Evolutionary conservation across 371 early-diverging fungal species (phyloP).

Genomic region (Funneliformis caledonium): DNA sequence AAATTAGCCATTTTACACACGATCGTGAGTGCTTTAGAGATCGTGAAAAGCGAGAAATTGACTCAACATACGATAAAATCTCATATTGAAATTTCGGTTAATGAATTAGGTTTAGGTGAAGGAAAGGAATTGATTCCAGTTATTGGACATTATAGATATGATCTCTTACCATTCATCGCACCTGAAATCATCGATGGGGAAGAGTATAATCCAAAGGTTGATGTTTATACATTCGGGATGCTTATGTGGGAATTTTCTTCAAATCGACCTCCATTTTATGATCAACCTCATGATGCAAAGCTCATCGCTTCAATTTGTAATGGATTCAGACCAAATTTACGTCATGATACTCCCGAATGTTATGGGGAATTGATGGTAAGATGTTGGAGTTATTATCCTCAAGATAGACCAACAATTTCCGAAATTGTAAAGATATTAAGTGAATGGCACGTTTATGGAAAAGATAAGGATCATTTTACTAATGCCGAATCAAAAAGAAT

Average conservation of each 20-base stretch:
- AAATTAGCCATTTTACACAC: constrained; percentile 23
- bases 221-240: constrained; percentile 29
- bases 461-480: neutral
- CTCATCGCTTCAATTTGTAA: constrained; percentile 14
- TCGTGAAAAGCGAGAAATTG: neutral
- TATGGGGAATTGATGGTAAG: constrained; percentile 17
- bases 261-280: constrained; percentile 25
- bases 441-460: constrained; percentile 27
- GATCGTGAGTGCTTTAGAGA: constrained; percentile 7
- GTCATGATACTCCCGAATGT: constrained; percentile 17
- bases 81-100: constrained; percentile 25
- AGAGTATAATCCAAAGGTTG: constrained; percentile 13
- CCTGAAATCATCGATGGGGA: constrained; percentile 32
- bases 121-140: constrained; percentile 25
- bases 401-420: constrained; percentile 15
- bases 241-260: constrained; percentile 36
- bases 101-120: constrained; percentile 26
- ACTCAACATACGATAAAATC: constrained; percentile 6
- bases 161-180: constrained; percentile 24
- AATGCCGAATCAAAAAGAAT: constrained; percentile 7
- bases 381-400: constrained; percentile 24
- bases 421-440: constrained; percentile 5
- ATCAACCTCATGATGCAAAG: constrained; percentile 17
- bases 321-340: constrained; percentile 15
- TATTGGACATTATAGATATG: constrained; percentile 34